Evolutionary conservation across 2,329 filamentous ascomycete genomes (phyloP).

Genomic region (Exophiala sp.): DNA sequence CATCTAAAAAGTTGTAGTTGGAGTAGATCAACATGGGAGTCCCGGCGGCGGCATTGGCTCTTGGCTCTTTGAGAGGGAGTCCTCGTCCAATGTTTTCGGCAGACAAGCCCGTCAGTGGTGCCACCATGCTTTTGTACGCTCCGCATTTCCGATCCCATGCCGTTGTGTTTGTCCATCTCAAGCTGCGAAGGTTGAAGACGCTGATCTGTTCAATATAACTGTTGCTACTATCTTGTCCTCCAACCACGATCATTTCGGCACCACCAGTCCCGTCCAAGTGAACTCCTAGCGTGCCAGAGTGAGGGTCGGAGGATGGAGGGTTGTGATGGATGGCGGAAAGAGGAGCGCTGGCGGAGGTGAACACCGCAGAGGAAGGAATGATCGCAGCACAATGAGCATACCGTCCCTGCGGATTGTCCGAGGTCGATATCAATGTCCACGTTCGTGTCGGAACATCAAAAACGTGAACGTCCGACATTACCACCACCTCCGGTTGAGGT

Average conservation of each 20-base stretch:
- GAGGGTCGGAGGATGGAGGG: constrained; percentile 70
- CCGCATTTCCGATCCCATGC: constrained; percentile 86
- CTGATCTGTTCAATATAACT: constrained; percentile 99
- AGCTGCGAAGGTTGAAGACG: constrained; percentile 89
- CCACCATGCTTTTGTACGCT: constrained; percentile 91
- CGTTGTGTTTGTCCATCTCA: constrained; percentile 92
- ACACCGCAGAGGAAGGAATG: constrained; percentile 77
- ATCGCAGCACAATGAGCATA: constrained; percentile 97
- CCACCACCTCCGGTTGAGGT: constrained; percentile 76
- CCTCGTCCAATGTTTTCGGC: constrained; percentile 28
- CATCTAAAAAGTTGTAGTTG: constrained; percentile 97
- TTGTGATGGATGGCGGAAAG: constrained; percentile 86
- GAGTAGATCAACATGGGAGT: constrained; percentile 91
- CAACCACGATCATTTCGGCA: constrained; percentile 94
- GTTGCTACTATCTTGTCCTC: constrained; percentile 94
- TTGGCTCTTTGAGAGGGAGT: constrained; percentile 19
- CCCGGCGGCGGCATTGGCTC: constrained; percentile 34
- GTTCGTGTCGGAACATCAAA: constrained; percentile 76
- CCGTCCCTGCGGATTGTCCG: constrained; percentile 80
- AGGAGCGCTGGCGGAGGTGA: constrained; percentile 76
- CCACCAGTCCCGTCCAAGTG: constrained; percentile 85
- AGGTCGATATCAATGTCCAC: constrained; percentile 74
- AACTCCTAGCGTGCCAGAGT: constrained; percentile 81
- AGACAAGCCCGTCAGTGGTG: constrained; percentile 56
- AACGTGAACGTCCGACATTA: constrained; percentile 97